Evolutionary conservation across 2,329 filamentous ascomycete species (phyloP), one percentile per base, ranked within the genome.

Genomic region (Lachnellula arida): DNA sequence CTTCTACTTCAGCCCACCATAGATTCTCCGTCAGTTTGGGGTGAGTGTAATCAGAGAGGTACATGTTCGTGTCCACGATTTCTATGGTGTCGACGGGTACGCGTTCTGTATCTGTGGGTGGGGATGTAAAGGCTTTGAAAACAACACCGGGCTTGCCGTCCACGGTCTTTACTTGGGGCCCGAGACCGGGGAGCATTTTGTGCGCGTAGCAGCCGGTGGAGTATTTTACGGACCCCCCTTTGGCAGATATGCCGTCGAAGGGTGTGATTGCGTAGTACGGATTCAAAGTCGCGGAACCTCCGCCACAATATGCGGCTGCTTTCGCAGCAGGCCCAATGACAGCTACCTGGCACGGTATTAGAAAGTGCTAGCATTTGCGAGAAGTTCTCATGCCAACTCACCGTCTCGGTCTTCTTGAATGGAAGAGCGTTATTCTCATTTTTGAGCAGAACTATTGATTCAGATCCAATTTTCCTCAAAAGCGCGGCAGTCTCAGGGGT

Each of bases 231-330:
- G 71, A 68, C 4, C 63, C 64, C 1, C 79, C 70, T 65, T 80
- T 80, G 34, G 74, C 74, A 34, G 76, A 78, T 63, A 91, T 87
- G 12, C 86, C 87, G 53, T 88, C 84, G 19, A 86, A 82, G 2
- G 87, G 87, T 0, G 84, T 89, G 23, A 89, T 77, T 46, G 86
- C 85, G 57, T 85, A 84, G 73, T 87, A 88, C 2, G 79, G 74
- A 6, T 71, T 69, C 37, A 83, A 69, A 1, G 81, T 78, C 1
- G 85, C 85, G 4, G 82, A 86, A 22, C 85, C 85, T 57, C 85
- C 85, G 25, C 85, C 85, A 63, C 84, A 79, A 60, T 79, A 81
- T 1, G 76, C 78, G 0, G 78, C 74, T 19, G 76, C 67, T 65
- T 79, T 81, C 19, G 80, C 78, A 57, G 81, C 81, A n/a, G 80